Evolutionary conservation across 345 rosid genomes (phyloP).

Genomic region (Eucalyptus grandis): DNA sequence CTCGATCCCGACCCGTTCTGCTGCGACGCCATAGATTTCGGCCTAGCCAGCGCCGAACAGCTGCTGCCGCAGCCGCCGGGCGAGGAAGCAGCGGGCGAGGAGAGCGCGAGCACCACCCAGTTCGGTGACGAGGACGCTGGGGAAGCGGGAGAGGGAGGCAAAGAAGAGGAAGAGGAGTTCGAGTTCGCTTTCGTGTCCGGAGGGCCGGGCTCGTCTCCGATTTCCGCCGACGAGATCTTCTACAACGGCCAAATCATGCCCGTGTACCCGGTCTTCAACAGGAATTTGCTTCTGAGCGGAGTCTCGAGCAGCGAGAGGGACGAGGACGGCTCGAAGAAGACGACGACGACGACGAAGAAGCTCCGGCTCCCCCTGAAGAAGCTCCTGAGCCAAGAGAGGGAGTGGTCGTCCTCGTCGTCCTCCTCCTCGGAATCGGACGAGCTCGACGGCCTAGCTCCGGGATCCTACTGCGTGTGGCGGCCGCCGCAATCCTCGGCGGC

Average conservation of each 20-base stretch:
- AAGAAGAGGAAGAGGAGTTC: conserved; percentile 5
- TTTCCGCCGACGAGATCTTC: conserved; percentile 25
- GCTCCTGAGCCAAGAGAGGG: conserved; percentile 31
- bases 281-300: not conserved
- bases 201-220: conserved; percentile 2
- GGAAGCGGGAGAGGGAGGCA: not conserved
- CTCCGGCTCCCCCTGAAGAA: conserved; percentile 27
- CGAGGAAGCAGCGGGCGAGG: not conserved
- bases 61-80: not conserved
- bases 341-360: not conserved
- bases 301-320: not conserved
- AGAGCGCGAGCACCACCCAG: not conserved
- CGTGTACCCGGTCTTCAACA: conserved; percentile 10
- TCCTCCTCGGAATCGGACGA: conserved; percentile 61
- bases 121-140: not conserved
- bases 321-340: not conserved
- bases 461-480: conserved; percentile 60
- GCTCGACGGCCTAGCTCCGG: conserved; percentile 23
- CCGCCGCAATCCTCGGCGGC: conserved; percentile 12
- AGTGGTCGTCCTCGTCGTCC: conserved; percentile 25
- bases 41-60: not conserved
- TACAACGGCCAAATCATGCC: conserved; percentile 47
- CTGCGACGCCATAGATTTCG: not conserved
- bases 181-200: conserved; percentile 12
- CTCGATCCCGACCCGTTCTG: not conserved